Evolutionary conservation across 2,329 filamentous ascomycete genomes (phyloP).

Genomic region (Bertia moriformis): DNA sequence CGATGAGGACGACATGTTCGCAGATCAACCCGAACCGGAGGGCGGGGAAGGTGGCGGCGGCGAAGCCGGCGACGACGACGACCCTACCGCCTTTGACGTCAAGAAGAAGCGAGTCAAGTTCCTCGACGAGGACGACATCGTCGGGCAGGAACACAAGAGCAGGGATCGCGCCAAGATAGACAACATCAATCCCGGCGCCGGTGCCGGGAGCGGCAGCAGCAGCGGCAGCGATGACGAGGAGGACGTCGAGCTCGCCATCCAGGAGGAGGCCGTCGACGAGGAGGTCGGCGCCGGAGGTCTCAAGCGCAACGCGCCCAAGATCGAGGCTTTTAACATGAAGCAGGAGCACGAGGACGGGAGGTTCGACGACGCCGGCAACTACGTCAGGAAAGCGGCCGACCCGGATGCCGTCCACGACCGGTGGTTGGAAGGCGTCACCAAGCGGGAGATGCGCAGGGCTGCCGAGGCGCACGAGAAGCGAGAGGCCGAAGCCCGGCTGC

Average conservation of each 20-base stretch:
- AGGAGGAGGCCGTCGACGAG: constrained; percentile 68
- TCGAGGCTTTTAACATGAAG: constrained; percentile 92
- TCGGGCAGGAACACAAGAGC: constrained; percentile 63
- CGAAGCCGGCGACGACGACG: constrained; percentile 34
- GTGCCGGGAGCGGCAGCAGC: constrained; percentile 18
- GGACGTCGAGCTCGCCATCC: constrained; percentile 60
- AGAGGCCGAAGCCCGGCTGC: constrained; percentile 60
- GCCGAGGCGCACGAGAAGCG: constrained; percentile 76
- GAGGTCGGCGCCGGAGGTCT: constrained; percentile 82
- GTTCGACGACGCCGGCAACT: constrained; percentile 87
- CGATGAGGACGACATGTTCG: constrained; percentile 74
- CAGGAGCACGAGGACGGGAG: constrained; percentile 80
- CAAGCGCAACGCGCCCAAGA: constrained; percentile 81
- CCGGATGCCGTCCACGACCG: constrained; percentile 80
- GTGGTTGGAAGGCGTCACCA: constrained; percentile 84
- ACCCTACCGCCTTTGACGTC: constrained; percentile 28
- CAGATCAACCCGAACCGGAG: constrained; percentile 45
- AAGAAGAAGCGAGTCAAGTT: constrained; percentile 52
- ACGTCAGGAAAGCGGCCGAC: constrained; percentile 73
- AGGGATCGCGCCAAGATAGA: constrained; percentile 60
- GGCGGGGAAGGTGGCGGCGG: constrained; percentile 34
- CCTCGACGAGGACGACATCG: constrained; percentile 47
- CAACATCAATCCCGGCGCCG: too few species aligned
- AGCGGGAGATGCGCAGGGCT: constrained; percentile 82
- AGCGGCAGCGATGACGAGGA: constrained; percentile 46